Base-by-base conservation (phyloP, 2,329 filamentous ascomycete genomes). In the Xylariales sp. region DNA sequence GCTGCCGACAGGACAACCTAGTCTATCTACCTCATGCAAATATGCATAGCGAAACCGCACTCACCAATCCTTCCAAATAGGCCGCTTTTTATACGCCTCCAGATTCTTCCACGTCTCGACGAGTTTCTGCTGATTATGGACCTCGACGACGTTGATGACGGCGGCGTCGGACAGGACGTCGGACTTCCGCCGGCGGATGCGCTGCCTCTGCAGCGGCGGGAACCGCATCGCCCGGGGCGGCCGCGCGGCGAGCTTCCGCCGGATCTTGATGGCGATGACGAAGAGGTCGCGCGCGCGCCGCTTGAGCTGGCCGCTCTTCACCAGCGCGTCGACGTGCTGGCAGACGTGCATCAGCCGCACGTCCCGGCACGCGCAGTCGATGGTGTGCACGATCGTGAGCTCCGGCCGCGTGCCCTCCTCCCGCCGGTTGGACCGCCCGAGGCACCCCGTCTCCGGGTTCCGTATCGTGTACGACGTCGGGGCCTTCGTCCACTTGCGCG, bases 11-110 rank as follows among this genome's bases (percentile, higher is more conserved):
- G 32, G 28, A 18, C 10, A n/a, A 45, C 34, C 16, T 32, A 58
- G 16, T 43, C 23, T 23, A 23, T 23, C 23, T 23, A 23, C 23
- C 23, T 23, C 2, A 23, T 23, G 23, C 23, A 23, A 23, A 23
- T 23, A 23, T 23, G 23, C 23, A 23, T 23, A 23, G 23, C 23
- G 23, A 23, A 49, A 5, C 5, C 32, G 10, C 23, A 45, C 41
- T 70, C 49, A 74, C 72, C 72, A 75, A 53, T 74, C 72, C 39
- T 64, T 69, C 71, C 72, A 74, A 56, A 74, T 72, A 1, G 12
- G 67, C 18, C 73, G 66, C 18, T 43, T 48, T 36, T 49, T 52
- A 57, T 68, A 75, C 6, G 70, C 71, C 61, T 70, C 41, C 1
- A 67, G 58, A 10, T 41, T 72, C 52, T 71, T 70, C 72, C 73